These are phyloP conservation scores for Microdochium paspali DNA, from an alignment of 2,329 filamentous ascomycete species.

Conservation along the genomic window DNA sequence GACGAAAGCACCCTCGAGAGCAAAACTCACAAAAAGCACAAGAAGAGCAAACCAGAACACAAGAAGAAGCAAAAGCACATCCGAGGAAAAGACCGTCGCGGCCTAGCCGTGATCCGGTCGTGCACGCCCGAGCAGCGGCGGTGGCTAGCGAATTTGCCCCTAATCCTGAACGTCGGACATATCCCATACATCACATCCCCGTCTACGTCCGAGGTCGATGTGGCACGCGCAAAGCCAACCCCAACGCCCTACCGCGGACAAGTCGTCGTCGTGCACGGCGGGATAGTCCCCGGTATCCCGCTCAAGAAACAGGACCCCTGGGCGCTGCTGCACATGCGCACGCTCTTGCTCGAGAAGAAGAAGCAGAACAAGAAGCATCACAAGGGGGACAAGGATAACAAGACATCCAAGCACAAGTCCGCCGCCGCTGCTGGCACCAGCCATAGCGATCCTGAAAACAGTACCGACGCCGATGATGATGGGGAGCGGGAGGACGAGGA, in stretches of 20 bases:
- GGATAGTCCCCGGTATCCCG: constrained; percentile 66
- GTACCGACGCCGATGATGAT: neutral
- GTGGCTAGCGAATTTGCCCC: constrained; percentile 63
- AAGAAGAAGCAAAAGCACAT: constrained; percentile 10
- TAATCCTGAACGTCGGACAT: constrained; percentile 67
- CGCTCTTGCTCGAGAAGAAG: constrained; percentile 32
- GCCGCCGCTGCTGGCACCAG: neutral
- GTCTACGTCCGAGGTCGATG: constrained; percentile 9
- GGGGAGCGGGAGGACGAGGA: constrained; percentile 2
- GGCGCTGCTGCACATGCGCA: constrained; percentile 88
- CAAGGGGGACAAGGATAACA: constrained; percentile 6
- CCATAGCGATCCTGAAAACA: neutral
- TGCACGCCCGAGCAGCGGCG: constrained; percentile 48
- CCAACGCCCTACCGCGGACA: constrained; percentile 30
- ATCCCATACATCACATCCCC: constrained; percentile 34
- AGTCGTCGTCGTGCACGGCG: constrained; percentile 74
- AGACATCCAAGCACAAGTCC: constrained; percentile 4
- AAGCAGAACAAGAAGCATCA: constrained; percentile 11
- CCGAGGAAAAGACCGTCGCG: constrained; percentile 24
- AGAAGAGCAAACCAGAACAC: constrained; percentile 4
- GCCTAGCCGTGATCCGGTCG: constrained; percentile 46
- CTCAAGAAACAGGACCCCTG: constrained; percentile 65
- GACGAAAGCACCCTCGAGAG: constrained; percentile 1
- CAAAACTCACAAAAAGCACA: constrained; percentile 1
- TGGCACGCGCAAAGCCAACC: constrained; percentile 3